Percentiles rank a stretch among this genome's conserved stretches.
Evolutionary conservation across 1,139 yeast species (phyloP).

Genomic region (Dujonia santamariae): DNA sequence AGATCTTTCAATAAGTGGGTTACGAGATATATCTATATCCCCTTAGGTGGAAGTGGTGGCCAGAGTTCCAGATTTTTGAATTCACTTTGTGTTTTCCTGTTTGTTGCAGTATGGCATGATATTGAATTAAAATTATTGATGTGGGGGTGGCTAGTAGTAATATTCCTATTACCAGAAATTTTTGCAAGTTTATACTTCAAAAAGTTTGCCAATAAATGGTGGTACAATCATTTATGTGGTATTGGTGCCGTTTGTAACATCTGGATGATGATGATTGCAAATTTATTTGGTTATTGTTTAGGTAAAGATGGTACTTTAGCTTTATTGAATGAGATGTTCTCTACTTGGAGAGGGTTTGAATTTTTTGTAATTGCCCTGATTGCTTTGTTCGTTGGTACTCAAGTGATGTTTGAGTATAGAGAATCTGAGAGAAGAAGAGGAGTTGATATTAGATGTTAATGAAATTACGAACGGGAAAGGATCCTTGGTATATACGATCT

Average conservation of each 20-base stretch:
- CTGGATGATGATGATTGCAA: slow-evolving; percentile 99
- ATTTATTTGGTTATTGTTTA: slow-evolving; percentile 88
- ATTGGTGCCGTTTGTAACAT: slow-evolving; percentile 84
- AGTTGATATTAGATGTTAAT: slow-evolving; percentile 71
- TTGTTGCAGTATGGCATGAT: slow-evolving; percentile 99
- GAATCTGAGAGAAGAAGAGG: slow-evolving; percentile 84
- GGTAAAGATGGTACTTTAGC: slow-evolving; percentile 80
- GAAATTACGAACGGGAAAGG: too few species aligned
- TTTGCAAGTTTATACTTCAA: slow-evolving; percentile 49
- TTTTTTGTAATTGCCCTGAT: slow-evolving; percentile 64
- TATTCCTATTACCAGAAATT: slow-evolving; percentile 87
- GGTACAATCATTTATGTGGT: slow-evolving; percentile 83
- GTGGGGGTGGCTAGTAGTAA: slow-evolving; percentile 96
- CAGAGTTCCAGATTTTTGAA: slow-evolving; percentile 59
- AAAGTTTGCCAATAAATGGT: slow-evolving; percentile 47
- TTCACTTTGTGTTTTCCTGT: slow-evolving; percentile 84
- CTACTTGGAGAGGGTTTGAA: slow-evolving; percentile 62
- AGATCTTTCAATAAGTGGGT: slow-evolving; percentile 91
- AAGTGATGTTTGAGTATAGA: slow-evolving; percentile 92
- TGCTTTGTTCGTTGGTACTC: slow-evolving; percentile 78
- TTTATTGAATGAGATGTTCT: slow-evolving; percentile 67
- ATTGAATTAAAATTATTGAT: slow-evolving; percentile 78
- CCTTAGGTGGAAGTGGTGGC: slow-evolving; percentile 74
- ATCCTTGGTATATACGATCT: too few species aligned
- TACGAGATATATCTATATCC: slow-evolving; percentile 76